Percentiles rank a stretch among this genome's conserved stretches.
Evolutionary conservation across 805 yeast species (phyloP).

Genomic region (Huiozyma sinensis): DNA sequence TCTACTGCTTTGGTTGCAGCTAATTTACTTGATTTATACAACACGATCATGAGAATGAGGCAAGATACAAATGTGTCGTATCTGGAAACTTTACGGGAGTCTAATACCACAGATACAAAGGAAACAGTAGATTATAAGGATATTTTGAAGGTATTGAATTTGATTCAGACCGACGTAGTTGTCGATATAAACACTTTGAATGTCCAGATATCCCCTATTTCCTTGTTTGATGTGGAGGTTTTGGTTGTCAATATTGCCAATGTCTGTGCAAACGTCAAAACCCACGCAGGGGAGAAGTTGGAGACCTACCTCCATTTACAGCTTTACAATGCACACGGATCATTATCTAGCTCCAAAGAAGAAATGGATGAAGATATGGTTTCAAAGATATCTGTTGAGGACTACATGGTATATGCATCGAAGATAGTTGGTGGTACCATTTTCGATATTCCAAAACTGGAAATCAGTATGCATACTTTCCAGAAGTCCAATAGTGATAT

Average conservation of each 20-base stretch:
- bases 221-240: constrained; percentile 68
- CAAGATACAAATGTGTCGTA: constrained; percentile 67
- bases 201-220: constrained; percentile 70
- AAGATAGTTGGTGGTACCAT: constrained; percentile 71
- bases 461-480: constrained; percentile 64
- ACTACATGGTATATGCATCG: constrained; percentile 45
- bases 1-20: constrained; percentile 82
- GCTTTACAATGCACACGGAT: constrained; percentile 52
- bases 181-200: constrained; percentile 47
- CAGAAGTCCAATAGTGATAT: constrained; percentile 42
- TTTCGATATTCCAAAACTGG: constrained; percentile 66
- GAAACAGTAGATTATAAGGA: constrained; percentile 20
- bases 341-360: constrained; percentile 50
- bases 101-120: constrained; percentile 27
- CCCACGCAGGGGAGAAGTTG: constrained; percentile 27
- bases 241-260: constrained; percentile 50
- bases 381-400: constrained; percentile 36
- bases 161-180: constrained; percentile 56
- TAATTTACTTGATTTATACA: constrained; percentile 65
- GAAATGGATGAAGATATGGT: constrained; percentile 41
- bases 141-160: constrained; percentile 21
- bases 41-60: constrained; percentile 57
- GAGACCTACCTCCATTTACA: constrained; percentile 51
- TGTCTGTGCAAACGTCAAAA: constrained; percentile 39
- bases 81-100: constrained; percentile 60